phyloP scores from a whole-genome alignment of 2,329 filamentous ascomycete genomes.

The Cercospora sp. region DNA sequence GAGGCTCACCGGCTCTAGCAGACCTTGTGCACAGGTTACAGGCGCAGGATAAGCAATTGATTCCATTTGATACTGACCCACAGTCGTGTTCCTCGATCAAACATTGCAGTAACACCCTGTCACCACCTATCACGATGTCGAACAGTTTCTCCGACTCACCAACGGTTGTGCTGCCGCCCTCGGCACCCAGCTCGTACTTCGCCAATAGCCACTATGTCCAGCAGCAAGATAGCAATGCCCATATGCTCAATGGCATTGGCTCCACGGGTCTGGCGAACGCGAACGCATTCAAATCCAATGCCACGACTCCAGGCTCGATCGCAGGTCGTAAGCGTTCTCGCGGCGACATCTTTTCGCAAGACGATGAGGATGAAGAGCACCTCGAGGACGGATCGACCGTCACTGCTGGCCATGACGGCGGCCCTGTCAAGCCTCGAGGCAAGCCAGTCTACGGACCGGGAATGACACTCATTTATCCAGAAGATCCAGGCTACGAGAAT shows the following conservation, averaged over 20 bases:
- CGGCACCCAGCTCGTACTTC: conserved; percentile 42
- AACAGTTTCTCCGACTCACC: conserved; percentile 50
- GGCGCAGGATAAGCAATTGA: conserved; percentile 34
- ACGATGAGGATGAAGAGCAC: conserved; percentile 62
- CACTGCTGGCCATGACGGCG: conserved; percentile 40
- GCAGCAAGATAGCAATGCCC: conserved; percentile 22
- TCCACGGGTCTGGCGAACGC: conserved; percentile 31
- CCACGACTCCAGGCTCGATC: conserved; percentile 37
- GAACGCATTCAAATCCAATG: conserved; percentile 26
- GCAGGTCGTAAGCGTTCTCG: conserved; percentile 75
- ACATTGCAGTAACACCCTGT: background rate
- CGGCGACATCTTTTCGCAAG: conserved; percentile 62
- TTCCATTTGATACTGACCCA: conserved; percentile 38
- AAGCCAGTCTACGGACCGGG: conserved; percentile 71
- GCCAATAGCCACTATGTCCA: conserved; percentile 32
- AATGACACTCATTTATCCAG: conserved; percentile 71
- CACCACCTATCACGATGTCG: conserved; percentile 24
- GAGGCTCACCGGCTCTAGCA: conserved; percentile 33
- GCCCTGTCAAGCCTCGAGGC: conserved; percentile 59
- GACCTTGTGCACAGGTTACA: conserved; percentile 31
- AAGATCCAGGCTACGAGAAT: conserved; percentile 55
- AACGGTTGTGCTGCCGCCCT: conserved; percentile 49
- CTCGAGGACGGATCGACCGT: conserved; percentile 52
- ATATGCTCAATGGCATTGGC: conserved; percentile 28
- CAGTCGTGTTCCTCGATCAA: background rate